phyloP scores from a whole-genome alignment of 345 rosid genomes.

The Gynandropsis gynandra region DNA sequence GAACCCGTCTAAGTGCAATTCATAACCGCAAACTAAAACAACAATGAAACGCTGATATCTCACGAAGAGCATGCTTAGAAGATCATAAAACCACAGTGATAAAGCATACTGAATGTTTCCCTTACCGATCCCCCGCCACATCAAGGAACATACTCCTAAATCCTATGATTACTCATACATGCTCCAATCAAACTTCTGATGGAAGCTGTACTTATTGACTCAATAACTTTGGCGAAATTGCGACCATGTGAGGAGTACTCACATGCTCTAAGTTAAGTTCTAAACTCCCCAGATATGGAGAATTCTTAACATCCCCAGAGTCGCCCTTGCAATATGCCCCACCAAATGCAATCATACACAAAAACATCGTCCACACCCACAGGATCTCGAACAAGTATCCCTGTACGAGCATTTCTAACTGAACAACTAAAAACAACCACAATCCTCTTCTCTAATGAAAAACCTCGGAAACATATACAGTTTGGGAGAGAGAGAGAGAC shows the following conservation, averaged over 20 bases:
- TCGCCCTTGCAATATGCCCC: slow-evolving; percentile 11
- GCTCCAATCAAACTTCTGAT: slow-evolving; percentile 7
- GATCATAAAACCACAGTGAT: no score
- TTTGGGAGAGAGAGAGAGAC: slow-evolving; percentile 27
- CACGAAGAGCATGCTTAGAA: no score
- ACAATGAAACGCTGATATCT: neutral
- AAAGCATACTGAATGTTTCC: no score
- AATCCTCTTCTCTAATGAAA: neutral
- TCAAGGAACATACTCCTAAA: neutral
- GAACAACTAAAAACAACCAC: neutral
- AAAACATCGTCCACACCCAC: slow-evolving; percentile 3
- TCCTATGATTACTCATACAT: neutral
- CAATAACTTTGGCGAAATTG: slow-evolving; percentile 4
- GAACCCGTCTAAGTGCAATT: no score
- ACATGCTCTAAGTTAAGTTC: slow-evolving; percentile 14
- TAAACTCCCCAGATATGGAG: slow-evolving; percentile 13
- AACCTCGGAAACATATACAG: no score
- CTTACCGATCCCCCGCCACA: neutral
- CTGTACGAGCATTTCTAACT: slow-evolving; percentile 19
- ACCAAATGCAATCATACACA: slow-evolving; percentile 16
- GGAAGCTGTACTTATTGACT: slow-evolving; percentile 8
- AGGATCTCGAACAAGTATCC: slow-evolving; percentile 12
- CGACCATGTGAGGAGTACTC: slow-evolving; percentile 12
- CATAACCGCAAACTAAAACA: neutral
- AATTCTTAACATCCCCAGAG: slow-evolving; percentile 4